Conservation (phyloP, 805 yeast species). For the Ogataea nakhonphanomensis region DNA sequence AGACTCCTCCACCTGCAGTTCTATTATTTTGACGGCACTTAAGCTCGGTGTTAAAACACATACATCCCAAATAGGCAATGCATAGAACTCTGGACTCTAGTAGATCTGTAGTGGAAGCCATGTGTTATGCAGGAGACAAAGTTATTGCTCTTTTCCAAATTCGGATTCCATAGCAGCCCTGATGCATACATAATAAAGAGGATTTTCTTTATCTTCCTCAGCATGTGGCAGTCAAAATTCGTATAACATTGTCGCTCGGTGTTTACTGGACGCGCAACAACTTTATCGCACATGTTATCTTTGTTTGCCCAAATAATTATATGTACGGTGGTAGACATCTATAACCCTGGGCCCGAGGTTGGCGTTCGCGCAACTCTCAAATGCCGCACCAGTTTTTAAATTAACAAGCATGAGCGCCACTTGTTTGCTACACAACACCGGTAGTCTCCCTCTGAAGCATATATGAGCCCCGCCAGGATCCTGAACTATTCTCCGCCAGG, state of each 20-base stretch:
- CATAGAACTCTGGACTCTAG: not conserved
- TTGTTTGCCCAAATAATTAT: not conserved
- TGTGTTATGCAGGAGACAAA: not conserved
- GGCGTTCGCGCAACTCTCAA: too few species aligned
- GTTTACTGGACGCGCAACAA: not conserved
- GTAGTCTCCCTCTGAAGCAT: too few species aligned
- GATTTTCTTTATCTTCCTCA: slow-evolving; percentile 3
- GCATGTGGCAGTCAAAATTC: slow-evolving; percentile 5
- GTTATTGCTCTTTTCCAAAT: not conserved
- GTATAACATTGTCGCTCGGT: not conserved
- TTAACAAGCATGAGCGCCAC: too few species aligned
- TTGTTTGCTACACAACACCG: too few species aligned
- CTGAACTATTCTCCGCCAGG: too few species aligned
- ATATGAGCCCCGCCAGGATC: too few species aligned
- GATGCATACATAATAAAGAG: slow-evolving; percentile 1
- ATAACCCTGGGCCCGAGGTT: too few species aligned
- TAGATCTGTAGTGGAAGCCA: slow-evolving; percentile 3
- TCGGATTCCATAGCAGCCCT: not conserved
- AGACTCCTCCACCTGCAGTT: slow-evolving; percentile 1
- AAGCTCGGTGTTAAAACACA: not conserved
- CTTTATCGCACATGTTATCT: not conserved
- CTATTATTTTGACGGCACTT: not conserved
- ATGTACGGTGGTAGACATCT: too few species aligned
- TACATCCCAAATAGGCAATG: not conserved
- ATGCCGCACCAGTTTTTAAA: too few species aligned